Evolutionary conservation across 1,284 basidiomycete species (phyloP), one percentile per base, ranked within the genome.

Genomic region (Puccinia horiana): DNA sequence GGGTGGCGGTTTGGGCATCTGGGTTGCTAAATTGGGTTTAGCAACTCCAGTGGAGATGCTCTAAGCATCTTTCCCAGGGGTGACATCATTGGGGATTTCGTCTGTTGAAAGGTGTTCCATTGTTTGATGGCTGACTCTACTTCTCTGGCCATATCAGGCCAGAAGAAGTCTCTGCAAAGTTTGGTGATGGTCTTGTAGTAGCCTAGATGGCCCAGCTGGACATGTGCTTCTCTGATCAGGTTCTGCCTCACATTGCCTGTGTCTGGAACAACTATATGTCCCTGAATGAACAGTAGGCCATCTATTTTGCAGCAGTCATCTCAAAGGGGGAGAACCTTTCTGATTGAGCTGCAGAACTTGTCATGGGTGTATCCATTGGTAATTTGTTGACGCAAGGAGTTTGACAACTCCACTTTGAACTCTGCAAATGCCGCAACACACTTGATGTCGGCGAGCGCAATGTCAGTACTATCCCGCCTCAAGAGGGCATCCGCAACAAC

Each of bases 151-250:
- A 89, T 89, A 35, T 86, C 83, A 0, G 87, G 88, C 89, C 88
- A 89, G 83, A 88, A 89, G 87, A 89, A 0, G n/a, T 85, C 85
- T 5, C 83, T 70, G 0, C 84, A 82, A 0, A 89, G 83, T 0
- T 86, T 56, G 0, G 78, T 84, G 74, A 88, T 88, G 20, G 84
- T 85, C 75, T 89, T 89, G 26, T 87, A 84, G 29, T 85, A 84
- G 0, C 88, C 87, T 77, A 88, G 88, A 79, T 89, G 88, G 0
- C 88, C 87, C 0, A 86, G 85, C 0, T 85, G 77, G 54, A 87
- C 84, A 72, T 87, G 87, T 0, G 86, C 86, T 2, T 87, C 80
- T 0, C 77, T 82, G 70, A 84, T 86, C 0, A 88, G 78, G 18
- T 73, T 44, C 44, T 87, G 84, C 12, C 85, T 81, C 1, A 88